Percentiles rank a stretch among this genome's conserved stretches.
Conservation (phyloP, 176 grass and related monocot genomes). For the Rhynchospora tenuis region DNA sequence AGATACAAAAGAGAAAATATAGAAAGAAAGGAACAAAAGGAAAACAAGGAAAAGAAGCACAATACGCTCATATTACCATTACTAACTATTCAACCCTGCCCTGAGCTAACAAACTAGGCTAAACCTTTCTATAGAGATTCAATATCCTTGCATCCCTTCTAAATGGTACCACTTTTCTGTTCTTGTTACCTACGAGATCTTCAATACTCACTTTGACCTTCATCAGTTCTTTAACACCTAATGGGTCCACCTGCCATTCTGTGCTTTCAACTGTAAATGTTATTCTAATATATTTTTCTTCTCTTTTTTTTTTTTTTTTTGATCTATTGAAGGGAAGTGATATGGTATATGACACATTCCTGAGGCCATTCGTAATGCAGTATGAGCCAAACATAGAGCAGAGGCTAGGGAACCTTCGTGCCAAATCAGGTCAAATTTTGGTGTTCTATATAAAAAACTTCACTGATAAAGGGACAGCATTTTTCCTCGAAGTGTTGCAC, state of each 20-base stretch:
- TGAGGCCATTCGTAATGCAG: conserved; percentile 87
- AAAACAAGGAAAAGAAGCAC: neutral
- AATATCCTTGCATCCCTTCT: neutral
- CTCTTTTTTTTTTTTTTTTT: neutral
- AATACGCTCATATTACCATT: neutral
- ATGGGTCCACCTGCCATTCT: neutral
- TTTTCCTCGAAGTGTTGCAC: conserved; percentile 68
- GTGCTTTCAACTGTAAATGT: neutral
- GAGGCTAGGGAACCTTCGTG: conserved; percentile 62
- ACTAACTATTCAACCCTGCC: neutral
- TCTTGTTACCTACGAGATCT: neutral
- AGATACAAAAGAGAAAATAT: neutral
- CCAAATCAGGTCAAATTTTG: conserved; percentile 64
- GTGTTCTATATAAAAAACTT: conserved; percentile 84
- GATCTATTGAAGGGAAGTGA: conserved; percentile 61
- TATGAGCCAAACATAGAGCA: conserved; percentile 94
- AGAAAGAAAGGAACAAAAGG: neutral
- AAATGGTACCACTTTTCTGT: neutral
- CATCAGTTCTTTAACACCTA: neutral
- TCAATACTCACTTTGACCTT: neutral
- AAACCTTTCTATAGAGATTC: neutral
- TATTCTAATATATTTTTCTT: neutral
- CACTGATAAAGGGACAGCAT: conserved; percentile 58
- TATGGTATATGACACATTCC: conserved; percentile 78
- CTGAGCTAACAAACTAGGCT: neutral